Conservation (phyloP, 73 alveolate genomes). For the Paramecium octaurelia region DNA sequence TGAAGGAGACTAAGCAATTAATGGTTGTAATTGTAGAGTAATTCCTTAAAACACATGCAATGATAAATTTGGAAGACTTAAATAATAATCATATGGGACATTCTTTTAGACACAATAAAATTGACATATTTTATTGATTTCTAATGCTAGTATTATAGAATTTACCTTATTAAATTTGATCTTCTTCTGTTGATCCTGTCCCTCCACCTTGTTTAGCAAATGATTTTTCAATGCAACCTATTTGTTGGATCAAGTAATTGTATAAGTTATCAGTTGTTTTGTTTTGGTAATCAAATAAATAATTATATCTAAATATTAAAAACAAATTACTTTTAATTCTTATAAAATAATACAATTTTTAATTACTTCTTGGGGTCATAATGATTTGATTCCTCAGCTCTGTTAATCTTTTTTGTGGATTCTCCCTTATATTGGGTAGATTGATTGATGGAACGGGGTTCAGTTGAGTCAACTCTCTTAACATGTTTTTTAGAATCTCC, state of each 20-base stretch:
- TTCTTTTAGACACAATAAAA: conserved; percentile 14
- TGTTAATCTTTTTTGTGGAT: background rate
- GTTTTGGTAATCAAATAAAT: background rate
- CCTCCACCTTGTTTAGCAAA: background rate
- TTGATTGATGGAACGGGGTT: background rate
- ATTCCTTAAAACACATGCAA: background rate
- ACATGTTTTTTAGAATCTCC: background rate
- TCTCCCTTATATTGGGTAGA: background rate
- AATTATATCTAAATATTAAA: background rate
- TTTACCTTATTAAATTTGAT: conserved; percentile 13
- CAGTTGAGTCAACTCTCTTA: background rate
- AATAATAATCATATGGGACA: conserved; percentile 18
- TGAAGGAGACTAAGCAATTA: background rate
- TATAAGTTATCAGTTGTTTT: conserved; percentile 7
- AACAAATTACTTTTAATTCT: background rate
- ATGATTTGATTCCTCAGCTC: background rate
- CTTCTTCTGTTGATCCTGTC: conserved; percentile 17
- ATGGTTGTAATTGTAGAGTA: background rate
- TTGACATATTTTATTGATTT: conserved; percentile 20
- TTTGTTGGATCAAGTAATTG: background rate
- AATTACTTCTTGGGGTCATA: background rate
- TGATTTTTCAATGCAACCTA: background rate
- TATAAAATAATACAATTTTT: background rate
- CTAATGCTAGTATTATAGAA: background rate
- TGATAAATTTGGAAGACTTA: background rate